Evolutionary conservation across 495 filamentous ascomycete species (phyloP).

Genomic region (Parathielavia appendiculata): DNA sequence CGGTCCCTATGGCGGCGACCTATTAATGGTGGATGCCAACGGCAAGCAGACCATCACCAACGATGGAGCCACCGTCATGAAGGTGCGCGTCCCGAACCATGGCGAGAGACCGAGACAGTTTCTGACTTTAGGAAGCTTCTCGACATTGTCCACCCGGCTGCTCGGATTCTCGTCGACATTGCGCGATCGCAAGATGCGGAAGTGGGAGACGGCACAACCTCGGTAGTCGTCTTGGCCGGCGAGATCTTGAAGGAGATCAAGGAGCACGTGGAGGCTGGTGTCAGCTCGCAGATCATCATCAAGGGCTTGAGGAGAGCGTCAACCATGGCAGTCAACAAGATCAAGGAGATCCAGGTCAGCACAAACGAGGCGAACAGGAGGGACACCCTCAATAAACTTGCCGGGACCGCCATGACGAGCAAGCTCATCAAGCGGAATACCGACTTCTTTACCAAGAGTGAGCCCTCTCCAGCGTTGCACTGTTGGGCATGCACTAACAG

Average conservation of each 20-base stretch:
- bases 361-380: conserved; percentile 80
- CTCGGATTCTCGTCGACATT: conserved; percentile 96
- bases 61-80: conserved; percentile 99
- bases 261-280: conserved; percentile 91
- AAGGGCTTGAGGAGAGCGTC: conserved; percentile 89
- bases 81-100: conserved; percentile 50
- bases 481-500: neutral
- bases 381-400: conserved; percentile 84
- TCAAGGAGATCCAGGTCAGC: conserved; percentile 92
- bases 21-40: conserved; percentile 92
- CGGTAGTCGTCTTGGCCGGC: conserved; percentile 90
- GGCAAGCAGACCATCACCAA: conserved; percentile 97
- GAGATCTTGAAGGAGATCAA: conserved; percentile 95
- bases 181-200: conserved; percentile 98
- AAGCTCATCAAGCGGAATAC: conserved; percentile 98
- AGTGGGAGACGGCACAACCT: conserved; percentile 96
- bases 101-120: neutral
- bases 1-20: conserved; percentile 95
- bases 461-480: neutral
- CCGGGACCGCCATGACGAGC: conserved; percentile 97
- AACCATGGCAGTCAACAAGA: conserved; percentile 93
- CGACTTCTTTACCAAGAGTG: conserved; percentile 96
- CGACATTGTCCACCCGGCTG: conserved; percentile 96
- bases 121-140: conserved; percentile 60
- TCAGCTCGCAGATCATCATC: conserved; percentile 95